Percentiles rank a stretch among this genome's conserved stretches.
Conservation (phyloP, 2,329 filamentous ascomycete species). For the Microascus cirrosus region DNA sequence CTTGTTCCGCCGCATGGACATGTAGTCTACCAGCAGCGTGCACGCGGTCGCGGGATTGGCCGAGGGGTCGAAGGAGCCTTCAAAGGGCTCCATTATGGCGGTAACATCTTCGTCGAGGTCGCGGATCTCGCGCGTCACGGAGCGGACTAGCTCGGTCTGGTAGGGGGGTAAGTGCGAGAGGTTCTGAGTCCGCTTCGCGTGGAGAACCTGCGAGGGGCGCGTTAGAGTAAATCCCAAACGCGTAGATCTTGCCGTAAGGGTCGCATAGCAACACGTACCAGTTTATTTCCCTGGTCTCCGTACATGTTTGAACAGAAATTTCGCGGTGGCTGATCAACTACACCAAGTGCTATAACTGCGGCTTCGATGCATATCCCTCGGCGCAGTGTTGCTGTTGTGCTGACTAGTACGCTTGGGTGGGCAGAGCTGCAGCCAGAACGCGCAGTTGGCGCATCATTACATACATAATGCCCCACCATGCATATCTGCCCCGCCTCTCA, state of each 20-base stretch:
- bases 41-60: conserved; percentile 77
- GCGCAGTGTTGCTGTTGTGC: background rate
- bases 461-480: background rate
- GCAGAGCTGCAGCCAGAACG: background rate
- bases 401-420: background rate
- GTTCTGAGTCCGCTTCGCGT: conserved; percentile 89
- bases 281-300: conserved; percentile 9
- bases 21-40: conserved; percentile 81
- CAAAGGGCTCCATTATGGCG: conserved; percentile 69
- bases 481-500: background rate
- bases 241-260: background rate
- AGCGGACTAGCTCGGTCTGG: conserved; percentile 81
- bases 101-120: conserved; percentile 82
- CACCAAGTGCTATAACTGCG: background rate
- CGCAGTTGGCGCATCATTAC: too few relatives aligned
- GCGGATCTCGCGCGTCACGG: conserved; percentile 80
- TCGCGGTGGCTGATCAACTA: background rate
- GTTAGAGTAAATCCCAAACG: background rate
- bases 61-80: conserved; percentile 74
- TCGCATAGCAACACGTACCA: conserved; percentile 3
- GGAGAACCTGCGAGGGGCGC: conserved; percentile 57
- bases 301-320: conserved; percentile 6
- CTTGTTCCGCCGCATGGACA: conserved; percentile 94
- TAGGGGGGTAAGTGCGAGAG: conserved; percentile 81
- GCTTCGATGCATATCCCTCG: background rate